Base-by-base conservation (phyloP, 2,329 filamentous ascomycete genomes). In the Pseudocercospora fijiensis region DNA sequence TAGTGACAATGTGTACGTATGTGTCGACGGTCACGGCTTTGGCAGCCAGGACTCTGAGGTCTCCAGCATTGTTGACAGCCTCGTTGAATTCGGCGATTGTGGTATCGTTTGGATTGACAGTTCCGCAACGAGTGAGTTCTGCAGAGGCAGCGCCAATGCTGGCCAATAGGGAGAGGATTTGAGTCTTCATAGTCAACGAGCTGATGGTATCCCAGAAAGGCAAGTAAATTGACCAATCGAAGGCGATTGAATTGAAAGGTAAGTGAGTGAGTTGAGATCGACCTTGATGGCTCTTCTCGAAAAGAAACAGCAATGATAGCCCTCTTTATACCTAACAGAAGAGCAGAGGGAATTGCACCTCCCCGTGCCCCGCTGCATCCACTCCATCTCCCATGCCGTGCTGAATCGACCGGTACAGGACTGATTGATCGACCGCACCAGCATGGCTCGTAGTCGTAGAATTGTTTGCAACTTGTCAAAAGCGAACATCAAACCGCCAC, bases 1-100 rank as follows among this genome's bases (percentile, higher is more conserved):
- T 76, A 24, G 75, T 73, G 27, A 80, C 75, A 43, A 81, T 76
- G 70, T 80, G 79, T 69, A 80, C 79, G 64, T 80, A 76, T 4
- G 64, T 65, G 30, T 69, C 57, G 30, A 69, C 59, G 1, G 45
- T 27, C 7, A 67, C 60, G n/a, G 57, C 51, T 26, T 58, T 33
- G 7, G 61, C 52, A 2, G 43, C 62, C 26, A 60, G 57, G 26
- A 41, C 59, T 13, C 59, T 53, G 20, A 60, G 28, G 33, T 65
- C 61, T n/a, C 53, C 58, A 22, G 62, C 57, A 20, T 53, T 55
- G 60, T 53, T 52, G 49, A 65, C 62, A 26, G 67, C 67, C 43
- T 68, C 64, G 59, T 69, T 66, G 57, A 66, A 65, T 22, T 66
- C 60, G 5, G 58, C 60, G 49, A 61, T 62, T 22, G 62, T 53